A percentile compares a stretch with the other conserved stretches of the same genome.
Evolutionary conservation across 139 green algal species (phyloP).

Genomic region (Coelastrella sp.): DNA sequence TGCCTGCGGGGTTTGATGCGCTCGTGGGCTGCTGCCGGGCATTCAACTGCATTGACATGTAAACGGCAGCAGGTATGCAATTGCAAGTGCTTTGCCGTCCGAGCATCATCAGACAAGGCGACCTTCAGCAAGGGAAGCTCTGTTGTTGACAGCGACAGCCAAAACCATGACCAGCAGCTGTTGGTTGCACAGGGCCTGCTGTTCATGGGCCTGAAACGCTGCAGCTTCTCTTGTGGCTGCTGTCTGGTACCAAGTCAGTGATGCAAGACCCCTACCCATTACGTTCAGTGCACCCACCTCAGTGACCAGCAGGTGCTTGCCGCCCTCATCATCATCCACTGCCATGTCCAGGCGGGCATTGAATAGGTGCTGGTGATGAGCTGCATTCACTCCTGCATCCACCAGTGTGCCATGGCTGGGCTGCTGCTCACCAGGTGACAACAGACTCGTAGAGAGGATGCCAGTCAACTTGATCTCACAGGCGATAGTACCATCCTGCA

Average conservation of each 20-base stretch:
- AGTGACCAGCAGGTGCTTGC: slow-evolving; percentile 65
- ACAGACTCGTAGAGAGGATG: slow-evolving; percentile 78
- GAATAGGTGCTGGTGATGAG: slow-evolving; percentile 91
- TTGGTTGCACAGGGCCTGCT: not conserved
- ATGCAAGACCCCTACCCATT: not conserved
- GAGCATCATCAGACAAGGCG: not conserved
- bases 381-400: slow-evolving; percentile 74
- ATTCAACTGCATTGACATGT: slow-evolving; percentile 62
- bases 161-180: not conserved
- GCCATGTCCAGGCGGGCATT: slow-evolving; percentile 81
- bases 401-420: slow-evolving; percentile 70
- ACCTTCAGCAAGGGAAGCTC: not conserved
- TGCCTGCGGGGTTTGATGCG: slow-evolving; percentile 75
- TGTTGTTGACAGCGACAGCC: too few species aligned
- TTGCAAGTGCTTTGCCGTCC: too few species aligned
- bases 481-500: slow-evolving; percentile 81
- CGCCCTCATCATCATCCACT: slow-evolving; percentile 79
- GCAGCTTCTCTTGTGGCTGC: too few species aligned
- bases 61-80: too few species aligned
- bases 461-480: slow-evolving; percentile 91
- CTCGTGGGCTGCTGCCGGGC: slow-evolving; percentile 63
- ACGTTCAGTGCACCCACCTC: slow-evolving; percentile 52
- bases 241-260: not conserved
- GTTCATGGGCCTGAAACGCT: not conserved
- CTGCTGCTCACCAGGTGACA: slow-evolving; percentile 45